Evolutionary conservation across 2,329 filamentous ascomycete genomes (phyloP), one percentile per base, ranked within the genome.

Genomic region (Hypoxylon sp.): DNA sequence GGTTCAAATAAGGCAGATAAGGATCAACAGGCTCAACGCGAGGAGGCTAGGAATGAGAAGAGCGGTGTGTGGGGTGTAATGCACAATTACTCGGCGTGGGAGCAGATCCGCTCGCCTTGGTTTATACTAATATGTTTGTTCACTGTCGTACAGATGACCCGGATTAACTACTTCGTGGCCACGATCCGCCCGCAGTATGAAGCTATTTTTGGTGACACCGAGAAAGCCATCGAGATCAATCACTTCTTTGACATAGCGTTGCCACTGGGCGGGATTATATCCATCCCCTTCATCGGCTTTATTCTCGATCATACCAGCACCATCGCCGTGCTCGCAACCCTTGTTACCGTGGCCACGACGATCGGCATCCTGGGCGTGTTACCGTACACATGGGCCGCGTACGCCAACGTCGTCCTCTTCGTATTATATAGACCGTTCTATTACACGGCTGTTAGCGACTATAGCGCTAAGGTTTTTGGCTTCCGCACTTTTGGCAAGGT

Each of bases 121-220:
- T 97, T 96, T 78, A 83, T 93, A 17, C 85, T 97, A 38, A 92
- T 97, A 73, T 92, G 92, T 4, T 80, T 93, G 19, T 95, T 97
- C 78, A 97, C 93, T 4, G 85, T 91, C 32, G 80, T 92, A 41
- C 90, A 92, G 78, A 92, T 92, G 89, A 90, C 90, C 1, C 86
- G 91, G 30, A 97, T 97, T 85, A 97, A 97, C 81, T 97, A 94
- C 82, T 97, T 97, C 77, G 93, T 97, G 58, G 93, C 94, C 2
- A 97, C 94, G 2, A 90, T 97, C 69, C 87, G 92, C 1, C 85
- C 90, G 1, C 94, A 98, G 78, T 97, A 97, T 80, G 87, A 89
- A 48, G 90, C 90, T 73, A 86, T 98, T 7, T 87, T 97, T 14
- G 83, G 84, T 49, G 88, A 88, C 10, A 82, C 84, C 65, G 78